Conservation (phyloP, 495 filamentous ascomycete species). For the Annulohypoxylon moriforme region DNA sequence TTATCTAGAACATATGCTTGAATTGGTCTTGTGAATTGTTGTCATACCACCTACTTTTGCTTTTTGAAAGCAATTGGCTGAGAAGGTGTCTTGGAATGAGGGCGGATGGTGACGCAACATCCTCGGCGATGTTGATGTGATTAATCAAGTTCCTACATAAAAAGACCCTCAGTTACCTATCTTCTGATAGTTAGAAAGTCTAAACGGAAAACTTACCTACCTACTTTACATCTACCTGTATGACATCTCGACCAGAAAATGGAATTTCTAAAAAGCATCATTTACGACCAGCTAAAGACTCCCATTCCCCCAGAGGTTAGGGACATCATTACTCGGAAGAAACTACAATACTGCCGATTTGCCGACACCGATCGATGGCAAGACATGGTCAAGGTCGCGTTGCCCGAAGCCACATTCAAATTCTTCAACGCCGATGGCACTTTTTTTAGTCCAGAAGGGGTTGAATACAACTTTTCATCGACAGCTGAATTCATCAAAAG, state of each 20-base stretch:
- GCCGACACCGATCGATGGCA: conserved; percentile 20
- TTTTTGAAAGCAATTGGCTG: background rate
- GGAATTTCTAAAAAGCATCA: background rate
- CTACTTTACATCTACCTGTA: background rate
- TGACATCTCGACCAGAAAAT: background rate
- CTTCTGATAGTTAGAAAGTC: too few species aligned
- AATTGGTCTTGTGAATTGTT: background rate
- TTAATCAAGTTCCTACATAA: too few species aligned
- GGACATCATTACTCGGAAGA: conserved; percentile 11
- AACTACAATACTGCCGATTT: conserved; percentile 12
- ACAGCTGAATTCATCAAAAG: conserved; percentile 4
- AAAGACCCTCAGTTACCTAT: too few species aligned
- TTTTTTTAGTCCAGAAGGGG: background rate
- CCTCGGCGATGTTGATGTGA: too few species aligned
- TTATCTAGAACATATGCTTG: background rate
- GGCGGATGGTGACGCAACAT: too few species aligned
- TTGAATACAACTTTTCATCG: background rate
- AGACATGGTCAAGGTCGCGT: background rate
- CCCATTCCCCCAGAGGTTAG: background rate
- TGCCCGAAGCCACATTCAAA: conserved; percentile 9
- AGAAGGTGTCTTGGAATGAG: too few species aligned
- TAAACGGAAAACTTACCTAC: background rate
- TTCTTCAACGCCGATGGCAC: background rate
- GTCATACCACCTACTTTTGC: background rate
- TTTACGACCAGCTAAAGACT: background rate